These are phyloP conservation scores for Sherardia arvensis DNA, from an alignment of 257 asterid genomes.

Conservation along the genomic window DNA sequence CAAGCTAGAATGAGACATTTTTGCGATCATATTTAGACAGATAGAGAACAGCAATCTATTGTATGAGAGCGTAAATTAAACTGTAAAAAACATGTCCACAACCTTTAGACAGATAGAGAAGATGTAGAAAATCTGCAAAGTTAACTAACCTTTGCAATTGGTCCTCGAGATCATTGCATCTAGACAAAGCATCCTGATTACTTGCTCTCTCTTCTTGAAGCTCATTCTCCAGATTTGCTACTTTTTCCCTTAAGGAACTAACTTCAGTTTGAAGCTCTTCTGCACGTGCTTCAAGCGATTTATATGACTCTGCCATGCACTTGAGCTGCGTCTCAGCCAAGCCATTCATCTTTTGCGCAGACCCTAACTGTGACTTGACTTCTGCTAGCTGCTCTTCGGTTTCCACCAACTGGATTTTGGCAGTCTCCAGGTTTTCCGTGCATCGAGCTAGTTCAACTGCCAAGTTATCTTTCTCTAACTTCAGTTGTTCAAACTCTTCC, in stretches of 20 bases:
- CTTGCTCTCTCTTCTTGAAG: constrained; percentile 59
- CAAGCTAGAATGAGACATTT: neutral
- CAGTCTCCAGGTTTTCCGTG: constrained; percentile 47
- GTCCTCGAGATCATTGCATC: constrained; percentile 67
- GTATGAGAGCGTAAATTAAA: neutral
- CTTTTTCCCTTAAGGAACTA: constrained; percentile 46
- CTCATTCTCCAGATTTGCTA: constrained; percentile 49
- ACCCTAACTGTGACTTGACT: constrained; percentile 63
- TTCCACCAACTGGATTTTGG: constrained; percentile 55
- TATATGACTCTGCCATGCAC: constrained; percentile 97
- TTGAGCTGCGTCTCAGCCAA: constrained; percentile 94
- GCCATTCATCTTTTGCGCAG: constrained; percentile 68
- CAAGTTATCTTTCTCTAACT: constrained; percentile 62
- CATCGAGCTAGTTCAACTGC: constrained; percentile 49
- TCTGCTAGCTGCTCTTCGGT: constrained; percentile 71
- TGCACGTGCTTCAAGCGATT: constrained; percentile 65
- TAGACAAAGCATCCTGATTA: constrained; percentile 45
- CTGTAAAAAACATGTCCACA: neutral
- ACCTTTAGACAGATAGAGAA: neutral
- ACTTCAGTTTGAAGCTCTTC: constrained; percentile 66
- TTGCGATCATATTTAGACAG: too few relatives aligned
- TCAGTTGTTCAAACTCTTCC: constrained; percentile 82
- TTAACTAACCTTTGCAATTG: constrained; percentile 53
- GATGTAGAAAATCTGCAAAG: neutral
- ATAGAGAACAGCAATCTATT: neutral